Evolutionary conservation across 192 early-diverging fungal species (phyloP).

Genomic region (Coemansia sp.): DNA sequence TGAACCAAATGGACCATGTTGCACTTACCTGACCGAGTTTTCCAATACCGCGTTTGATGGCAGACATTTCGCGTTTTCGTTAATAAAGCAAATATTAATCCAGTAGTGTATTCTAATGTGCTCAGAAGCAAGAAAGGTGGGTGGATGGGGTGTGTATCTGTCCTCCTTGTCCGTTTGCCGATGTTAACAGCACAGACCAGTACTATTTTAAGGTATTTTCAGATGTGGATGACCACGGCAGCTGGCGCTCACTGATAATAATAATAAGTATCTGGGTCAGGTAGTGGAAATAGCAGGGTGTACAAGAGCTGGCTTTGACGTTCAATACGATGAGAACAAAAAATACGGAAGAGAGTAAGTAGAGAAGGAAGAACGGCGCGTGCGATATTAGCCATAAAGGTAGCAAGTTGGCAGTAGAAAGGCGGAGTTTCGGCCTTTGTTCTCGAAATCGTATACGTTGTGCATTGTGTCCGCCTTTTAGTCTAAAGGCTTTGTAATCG

Average conservation of each 20-base stretch:
- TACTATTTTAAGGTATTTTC: background rate
- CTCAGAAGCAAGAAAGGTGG: background rate
- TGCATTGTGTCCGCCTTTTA: background rate
- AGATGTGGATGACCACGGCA: background rate
- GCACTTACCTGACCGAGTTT: slow-evolving; percentile 70
- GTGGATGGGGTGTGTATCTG: too few relatives aligned
- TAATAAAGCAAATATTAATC: slow-evolving; percentile 6
- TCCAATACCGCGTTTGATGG: slow-evolving; percentile 61
- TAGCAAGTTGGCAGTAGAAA: slow-evolving; percentile 3
- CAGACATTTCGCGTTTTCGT: slow-evolving; percentile 8
- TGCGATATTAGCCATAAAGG: background rate
- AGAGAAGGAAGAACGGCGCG: slow-evolving; percentile 11
- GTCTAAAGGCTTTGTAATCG: background rate
- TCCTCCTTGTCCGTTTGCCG: background rate
- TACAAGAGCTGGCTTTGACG: background rate
- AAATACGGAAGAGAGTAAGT: slow-evolving; percentile 5
- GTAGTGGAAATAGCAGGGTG: slow-evolving; percentile 3
- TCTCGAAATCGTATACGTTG: background rate
- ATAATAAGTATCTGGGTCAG: background rate
- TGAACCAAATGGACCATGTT: too few relatives aligned
- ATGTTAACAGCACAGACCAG: background rate
- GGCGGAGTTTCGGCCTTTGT: background rate
- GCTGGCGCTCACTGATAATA: too few relatives aligned
- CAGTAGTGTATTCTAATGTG: slow-evolving; percentile 8
- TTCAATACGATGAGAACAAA: background rate